Evolutionary conservation across 768 basidiomycete species (phyloP).

Genomic region (Gelatoporia subvermispora): DNA sequence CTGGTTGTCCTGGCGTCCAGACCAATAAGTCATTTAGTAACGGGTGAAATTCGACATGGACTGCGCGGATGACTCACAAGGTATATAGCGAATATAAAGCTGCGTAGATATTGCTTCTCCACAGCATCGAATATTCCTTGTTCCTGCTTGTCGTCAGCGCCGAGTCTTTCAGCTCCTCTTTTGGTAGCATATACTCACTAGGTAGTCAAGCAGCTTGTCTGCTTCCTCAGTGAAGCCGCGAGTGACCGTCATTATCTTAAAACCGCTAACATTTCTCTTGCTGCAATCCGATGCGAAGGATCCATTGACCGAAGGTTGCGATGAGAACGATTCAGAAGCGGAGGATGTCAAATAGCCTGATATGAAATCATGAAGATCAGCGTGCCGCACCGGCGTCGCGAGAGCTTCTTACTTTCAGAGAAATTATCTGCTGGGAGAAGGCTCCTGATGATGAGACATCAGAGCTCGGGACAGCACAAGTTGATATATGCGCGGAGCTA

Average conservation of each 20-base stretch:
- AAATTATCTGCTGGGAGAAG: slow-evolving; percentile 80
- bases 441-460: slow-evolving; percentile 39
- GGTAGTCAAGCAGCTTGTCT: slow-evolving; percentile 74
- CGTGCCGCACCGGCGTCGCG: neutral
- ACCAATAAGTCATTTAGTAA: slow-evolving; percentile 2
- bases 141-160: slow-evolving; percentile 45
- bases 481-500: slow-evolving; percentile 20
- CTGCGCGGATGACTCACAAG: slow-evolving; percentile 45
- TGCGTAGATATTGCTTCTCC: slow-evolving; percentile 77
- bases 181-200: slow-evolving; percentile 42
- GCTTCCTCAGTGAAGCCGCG: slow-evolving; percentile 80
- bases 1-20: slow-evolving; percentile 57
- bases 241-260: slow-evolving; percentile 69
- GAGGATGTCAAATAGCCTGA: slow-evolving; percentile 54
- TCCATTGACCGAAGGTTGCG: slow-evolving; percentile 22
- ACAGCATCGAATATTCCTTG: slow-evolving; percentile 84
- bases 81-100: slow-evolving; percentile 83
- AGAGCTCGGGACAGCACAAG: neutral
- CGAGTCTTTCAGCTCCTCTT: neutral
- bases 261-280: slow-evolving; percentile 49
- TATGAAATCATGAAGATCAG: neutral
- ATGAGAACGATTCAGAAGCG: slow-evolving; percentile 25
- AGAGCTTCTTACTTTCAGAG: slow-evolving; percentile 44
- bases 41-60: neutral
- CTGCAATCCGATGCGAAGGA: slow-evolving; percentile 34